These are phyloP conservation scores for Phytophthora ohioensis DNA, from an alignment of 352 stramenopile genomes.

Conservation along the genomic window DNA sequence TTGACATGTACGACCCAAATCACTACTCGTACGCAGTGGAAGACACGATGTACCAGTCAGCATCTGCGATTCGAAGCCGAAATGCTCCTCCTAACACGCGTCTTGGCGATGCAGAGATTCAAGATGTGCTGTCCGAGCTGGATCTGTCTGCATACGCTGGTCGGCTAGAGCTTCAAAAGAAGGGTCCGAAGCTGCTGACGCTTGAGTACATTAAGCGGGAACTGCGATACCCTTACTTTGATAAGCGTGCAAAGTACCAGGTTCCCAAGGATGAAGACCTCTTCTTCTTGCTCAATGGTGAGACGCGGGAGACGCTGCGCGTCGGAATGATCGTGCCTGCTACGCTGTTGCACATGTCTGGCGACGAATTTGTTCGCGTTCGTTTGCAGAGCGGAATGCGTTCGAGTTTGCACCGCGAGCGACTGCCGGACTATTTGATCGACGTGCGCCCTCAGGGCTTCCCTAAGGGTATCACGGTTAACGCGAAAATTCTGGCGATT, in stretches of 20 bases:
- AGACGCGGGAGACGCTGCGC: conserved; percentile 83
- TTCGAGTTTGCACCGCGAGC: conserved; percentile 77
- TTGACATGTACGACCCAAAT: conserved; percentile 92
- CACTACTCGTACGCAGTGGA: conserved; percentile 92
- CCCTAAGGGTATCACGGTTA: conserved; percentile 88
- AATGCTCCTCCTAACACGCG: conserved; percentile 64
- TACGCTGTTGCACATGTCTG: conserved; percentile 86
- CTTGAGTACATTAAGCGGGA: conserved; percentile 92
- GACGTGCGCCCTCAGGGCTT: conserved; percentile 71
- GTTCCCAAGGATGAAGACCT: conserved; percentile 86
- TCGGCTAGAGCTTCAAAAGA: conserved; percentile 90
- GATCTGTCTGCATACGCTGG: conserved; percentile 89
- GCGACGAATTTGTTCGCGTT: conserved; percentile 87
- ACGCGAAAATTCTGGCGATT: conserved; percentile 83
- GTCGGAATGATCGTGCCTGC: conserved; percentile 89
- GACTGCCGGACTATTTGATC: conserved; percentile 82
- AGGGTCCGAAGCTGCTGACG: conserved; percentile 87
- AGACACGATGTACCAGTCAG: conserved; percentile 93
- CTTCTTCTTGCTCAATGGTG: conserved; percentile 88
- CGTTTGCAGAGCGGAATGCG: conserved; percentile 87
- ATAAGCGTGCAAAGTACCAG: conserved; percentile 88
- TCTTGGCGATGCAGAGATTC: conserved; percentile 82
- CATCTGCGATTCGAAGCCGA: conserved; percentile 79
- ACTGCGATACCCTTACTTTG: conserved; percentile 91
- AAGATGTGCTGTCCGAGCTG: conserved; percentile 87